Base-by-base conservation (phyloP, 1,284 basidiomycete species). In the Fomes fomentarius region DNA sequence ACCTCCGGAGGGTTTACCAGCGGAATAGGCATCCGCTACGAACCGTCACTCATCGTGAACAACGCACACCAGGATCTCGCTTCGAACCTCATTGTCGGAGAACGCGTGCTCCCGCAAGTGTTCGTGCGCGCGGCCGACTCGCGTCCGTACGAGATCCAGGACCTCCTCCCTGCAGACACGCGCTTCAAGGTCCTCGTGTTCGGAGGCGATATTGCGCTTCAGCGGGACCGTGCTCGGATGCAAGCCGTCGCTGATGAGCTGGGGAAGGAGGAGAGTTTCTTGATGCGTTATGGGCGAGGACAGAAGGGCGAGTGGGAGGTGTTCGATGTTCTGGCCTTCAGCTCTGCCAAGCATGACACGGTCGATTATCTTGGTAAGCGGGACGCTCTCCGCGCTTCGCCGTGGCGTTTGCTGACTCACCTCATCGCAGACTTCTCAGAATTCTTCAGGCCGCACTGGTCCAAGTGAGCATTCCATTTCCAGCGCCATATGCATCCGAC, bases 21-120 rank as follows among this genome's bases (percentile, higher is more conserved):
- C 58, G 87, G 87, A 0, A 82, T 86, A 30, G 83, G 84, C 6
- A 81, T 89, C 26, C 82, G 80, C 47, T 90, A 90, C 60, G 65
- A 67, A 0, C 73, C 79, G 3, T 89, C 85, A 10, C 41, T 65
- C 0, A 78, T 89, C 53, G 80, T 81, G 28, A 65, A 77, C 52
- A 40, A 69, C 0, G 69, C 63, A 10, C 66, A 81, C 60, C 83
- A 88, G 63, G 28, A 65, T 15, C 64, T 63, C 49, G 83, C 85
- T 0, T 57, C 64, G 17, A 74, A 76, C 25, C 71, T 90, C 19
- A 69, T 72, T 25, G 73, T 87, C 39, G 87, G 88, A 31, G 71
- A 83, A 68, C 81, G 89, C 24, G 70, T 88, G 61, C 73, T 75
- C 38, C 83, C 87, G 3, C 81, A 84, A 41, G 63, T 78, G 12